Conservation (phyloP, 2,329 filamentous ascomycete species). For the Pestalotiopsis sp. region DNA sequence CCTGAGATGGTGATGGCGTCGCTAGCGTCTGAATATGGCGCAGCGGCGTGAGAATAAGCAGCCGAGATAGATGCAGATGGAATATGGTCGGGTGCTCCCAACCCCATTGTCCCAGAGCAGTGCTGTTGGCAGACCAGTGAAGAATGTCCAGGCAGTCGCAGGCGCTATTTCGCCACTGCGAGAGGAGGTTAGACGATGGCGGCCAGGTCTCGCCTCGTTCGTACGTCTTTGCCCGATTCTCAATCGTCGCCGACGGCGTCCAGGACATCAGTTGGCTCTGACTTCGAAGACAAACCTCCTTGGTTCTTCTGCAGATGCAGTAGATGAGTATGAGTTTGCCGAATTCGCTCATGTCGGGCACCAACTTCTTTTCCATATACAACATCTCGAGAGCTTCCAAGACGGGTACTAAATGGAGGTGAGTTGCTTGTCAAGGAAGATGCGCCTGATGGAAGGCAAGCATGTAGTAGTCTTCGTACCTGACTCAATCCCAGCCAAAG, state of each 20-base stretch:
- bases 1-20: background rate
- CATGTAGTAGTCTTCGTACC: background rate
- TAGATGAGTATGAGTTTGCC: background rate
- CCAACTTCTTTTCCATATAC: background rate
- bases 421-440: background rate
- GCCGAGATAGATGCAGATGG: background rate
- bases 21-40: background rate
- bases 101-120: background rate
- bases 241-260: background rate
- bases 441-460: no score
- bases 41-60: background rate
- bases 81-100: conserved; percentile 5
- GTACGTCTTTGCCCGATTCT: background rate
- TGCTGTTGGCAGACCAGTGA: conserved; percentile 6
- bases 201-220: background rate
- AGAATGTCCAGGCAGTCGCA: conserved; percentile 5
- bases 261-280: background rate
- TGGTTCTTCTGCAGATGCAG: background rate
- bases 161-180: conserved; percentile 2
- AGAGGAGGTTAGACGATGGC: background rate
- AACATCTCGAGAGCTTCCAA: background rate
- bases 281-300: background rate
- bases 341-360: background rate
- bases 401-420: background rate
- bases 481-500: background rate